Base-by-base conservation (phyloP, 2,329 filamentous ascomycete genomes). In the Aspergillus felis region DNA sequence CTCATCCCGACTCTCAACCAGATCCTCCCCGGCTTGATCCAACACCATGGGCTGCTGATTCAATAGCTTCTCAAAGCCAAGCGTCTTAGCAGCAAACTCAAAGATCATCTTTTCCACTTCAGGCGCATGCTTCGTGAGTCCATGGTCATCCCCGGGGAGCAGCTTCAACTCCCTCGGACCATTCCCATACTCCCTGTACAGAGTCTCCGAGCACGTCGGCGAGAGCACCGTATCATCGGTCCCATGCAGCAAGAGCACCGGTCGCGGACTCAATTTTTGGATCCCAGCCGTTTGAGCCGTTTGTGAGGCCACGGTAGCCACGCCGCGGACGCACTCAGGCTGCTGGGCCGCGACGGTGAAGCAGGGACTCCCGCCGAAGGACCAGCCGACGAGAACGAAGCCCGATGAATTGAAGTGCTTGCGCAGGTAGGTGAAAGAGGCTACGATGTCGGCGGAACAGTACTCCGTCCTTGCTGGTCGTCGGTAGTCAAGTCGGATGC, bases 381-480 rank as follows among this genome's bases (percentile, higher is more conserved):
- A 75, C 76, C 76, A 79, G 49, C 77, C 76, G 1, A 77, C 67
- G 14, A 78, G 57, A 5, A 78, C 75, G 61, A 78, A 77, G 25
- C 61, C 66, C n/a, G 56, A 58, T 1, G 74, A 64, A 0, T 60
- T 64, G 58, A 69, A 73, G 27, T 64, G 57, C 14, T 68, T 58
- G 14, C 68, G 50, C 8, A 78, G 65, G 52, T 72, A 74, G 29
- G 70, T 60, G 69, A 79, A 73, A 4, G 69, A 70, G 9, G 75
- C 70, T 8, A 64, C 50, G 0, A 76, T 69, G 57, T 79, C 76
- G 7, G 64, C 56, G 3, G 70, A 65, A 62, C 77, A 78, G 55
- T 70, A 70, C 7, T 64, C 61, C 35, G 66, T 74, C 12, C 65
- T 58, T 0, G 73, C 75, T 1, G 75, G 72, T 47, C 66, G 66